Conservation (phyloP, 805 yeast genomes). For the Monosporozyma solicola region DNA sequence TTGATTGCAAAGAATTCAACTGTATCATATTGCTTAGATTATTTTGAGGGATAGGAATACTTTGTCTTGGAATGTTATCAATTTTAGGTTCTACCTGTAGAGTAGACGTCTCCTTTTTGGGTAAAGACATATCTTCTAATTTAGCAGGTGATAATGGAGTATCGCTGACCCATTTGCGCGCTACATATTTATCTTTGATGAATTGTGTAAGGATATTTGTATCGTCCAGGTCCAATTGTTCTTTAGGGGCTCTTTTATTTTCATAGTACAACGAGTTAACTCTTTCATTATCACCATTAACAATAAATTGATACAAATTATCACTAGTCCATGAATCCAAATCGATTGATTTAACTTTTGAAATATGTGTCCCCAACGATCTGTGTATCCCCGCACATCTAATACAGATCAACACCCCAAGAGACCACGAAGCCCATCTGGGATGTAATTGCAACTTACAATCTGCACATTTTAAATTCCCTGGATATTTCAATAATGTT, state of each 20-base stretch:
- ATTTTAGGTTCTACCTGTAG: neutral
- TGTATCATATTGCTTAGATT: neutral
- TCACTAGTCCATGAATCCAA: conserved; percentile 94
- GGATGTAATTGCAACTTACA: conserved; percentile 87
- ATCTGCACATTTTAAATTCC: conserved; percentile 78
- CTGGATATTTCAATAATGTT: conserved; percentile 63
- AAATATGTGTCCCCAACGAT: conserved; percentile 90
- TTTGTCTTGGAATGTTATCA: neutral
- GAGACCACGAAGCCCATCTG: conserved; percentile 97
- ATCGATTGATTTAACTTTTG: conserved; percentile 87
- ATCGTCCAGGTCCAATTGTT: conserved; percentile 53
- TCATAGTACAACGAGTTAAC: conserved; percentile 78
- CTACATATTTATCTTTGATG: conserved; percentile 83
- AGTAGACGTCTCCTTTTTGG: neutral
- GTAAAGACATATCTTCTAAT: conserved; percentile 12
- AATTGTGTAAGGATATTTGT: conserved; percentile 77
- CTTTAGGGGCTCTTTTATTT: conserved; percentile 32
- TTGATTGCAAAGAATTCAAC: neutral
- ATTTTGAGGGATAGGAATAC: neutral
- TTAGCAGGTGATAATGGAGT: neutral
- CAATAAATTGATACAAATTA: conserved; percentile 69
- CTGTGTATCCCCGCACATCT: conserved; percentile 94
- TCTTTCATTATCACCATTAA: conserved; percentile 67
- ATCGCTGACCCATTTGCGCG: conserved; percentile 66
- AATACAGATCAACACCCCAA: conserved; percentile 88